Base-by-base conservation (phyloP, 768 basidiomycete species). In the Goffeauzyma gilvescens region DNA sequence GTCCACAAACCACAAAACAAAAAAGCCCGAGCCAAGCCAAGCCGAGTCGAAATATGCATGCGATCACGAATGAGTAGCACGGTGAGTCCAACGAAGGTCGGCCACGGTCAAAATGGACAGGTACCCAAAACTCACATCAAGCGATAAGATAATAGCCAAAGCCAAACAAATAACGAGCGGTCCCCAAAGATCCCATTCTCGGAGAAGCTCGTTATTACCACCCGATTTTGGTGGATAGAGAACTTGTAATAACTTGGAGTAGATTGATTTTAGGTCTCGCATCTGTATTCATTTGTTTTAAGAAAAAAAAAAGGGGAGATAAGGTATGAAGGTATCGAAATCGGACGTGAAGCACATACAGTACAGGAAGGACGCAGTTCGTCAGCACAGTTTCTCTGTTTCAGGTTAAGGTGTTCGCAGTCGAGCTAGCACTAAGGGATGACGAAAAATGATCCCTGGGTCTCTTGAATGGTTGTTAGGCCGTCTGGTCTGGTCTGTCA, bases 121-220 rank as follows among this genome's bases (percentile, higher is more conserved):
- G n/a, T n/a, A n/a, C n/a, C n/a, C 20, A 1, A 7, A 23, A 50
- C 50, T 48, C 36, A 57, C 55, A 23, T 62, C 55, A 13, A 57
- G 26, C 2, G 53, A 57, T 3, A 60, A 44, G 25, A 55, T 47
- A 38, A 57, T 53, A 26, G 55, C 55, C 8, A 57, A 45, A 21
- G 54, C 50, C 12, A 57, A 40, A 40, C 52, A 54, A 38, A 57
- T 53, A 20, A 95, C 70, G 2, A 95, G 69, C 9, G 89, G 89
- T 3, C 89, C 89, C 90, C 90, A 96, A 20, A 96, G 71, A 65
- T 96, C 90, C 90, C 89, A 96, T 59, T 95, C 89, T 50, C 71
- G 73, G 34, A 87, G 66, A 4, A 87, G 81, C 66, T 87, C 86
- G 36, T 82, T 76, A 9, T 75, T 75, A 5, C 69, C 70, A 6